phyloP scores from a whole-genome alignment of 306 rosid species.

The Purshia tridentata region DNA sequence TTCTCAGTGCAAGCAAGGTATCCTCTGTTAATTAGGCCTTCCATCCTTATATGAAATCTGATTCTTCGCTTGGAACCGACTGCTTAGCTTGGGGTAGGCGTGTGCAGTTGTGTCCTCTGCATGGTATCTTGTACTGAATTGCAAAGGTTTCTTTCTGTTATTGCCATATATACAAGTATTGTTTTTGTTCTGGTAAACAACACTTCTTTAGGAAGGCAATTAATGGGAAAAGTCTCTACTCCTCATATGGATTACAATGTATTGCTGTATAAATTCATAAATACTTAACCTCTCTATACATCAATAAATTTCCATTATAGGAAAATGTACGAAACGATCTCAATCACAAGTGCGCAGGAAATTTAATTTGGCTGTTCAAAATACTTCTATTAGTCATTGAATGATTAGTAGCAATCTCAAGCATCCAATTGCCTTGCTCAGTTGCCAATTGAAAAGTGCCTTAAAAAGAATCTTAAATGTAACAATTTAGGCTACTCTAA shows the following conservation, averaged over 20 bases:
- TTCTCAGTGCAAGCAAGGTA: slow-evolving; percentile 49
- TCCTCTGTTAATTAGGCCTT: neutral
- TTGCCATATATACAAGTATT: neutral
- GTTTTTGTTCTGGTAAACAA: neutral
- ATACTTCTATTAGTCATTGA: neutral
- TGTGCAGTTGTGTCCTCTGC: neutral
- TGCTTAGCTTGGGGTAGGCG: slow-evolving; percentile 22
- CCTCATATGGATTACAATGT: neutral
- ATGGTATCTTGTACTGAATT: neutral
- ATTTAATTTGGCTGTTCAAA: neutral
- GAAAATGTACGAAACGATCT: no score
- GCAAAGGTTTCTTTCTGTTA: neutral
- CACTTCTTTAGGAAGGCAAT: neutral
- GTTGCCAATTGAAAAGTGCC: neutral
- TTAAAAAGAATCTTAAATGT: neutral
- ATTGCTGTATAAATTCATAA: neutral
- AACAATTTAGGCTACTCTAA: no score
- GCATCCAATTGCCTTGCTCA: neutral
- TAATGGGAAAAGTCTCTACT: neutral
- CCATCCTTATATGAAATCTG: slow-evolving; percentile 5
- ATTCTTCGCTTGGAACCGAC: slow-evolving; percentile 47
- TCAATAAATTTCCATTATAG: neutral
- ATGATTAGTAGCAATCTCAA: neutral
- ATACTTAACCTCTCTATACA: neutral
- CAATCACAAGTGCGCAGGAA: neutral